A percentile compares a stretch with the other conserved stretches of the same genome.
Evolutionary conservation across 805 yeast species (phyloP).

Genomic region (Kodamaea hsintzibuensis): DNA sequence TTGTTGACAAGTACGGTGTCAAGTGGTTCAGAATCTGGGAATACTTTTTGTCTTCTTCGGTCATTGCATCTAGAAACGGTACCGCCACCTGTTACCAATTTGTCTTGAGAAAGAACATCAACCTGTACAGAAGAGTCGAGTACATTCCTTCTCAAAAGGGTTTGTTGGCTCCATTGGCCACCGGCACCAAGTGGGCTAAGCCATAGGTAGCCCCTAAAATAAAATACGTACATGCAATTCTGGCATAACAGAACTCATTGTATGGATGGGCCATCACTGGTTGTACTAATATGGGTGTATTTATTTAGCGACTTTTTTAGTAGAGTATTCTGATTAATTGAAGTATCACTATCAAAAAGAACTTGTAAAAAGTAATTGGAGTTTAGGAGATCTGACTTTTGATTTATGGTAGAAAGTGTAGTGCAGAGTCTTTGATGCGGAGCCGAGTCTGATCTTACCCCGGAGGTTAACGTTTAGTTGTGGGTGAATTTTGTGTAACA

Average conservation of each 20-base stretch:
- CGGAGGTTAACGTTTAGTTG: too few species aligned
- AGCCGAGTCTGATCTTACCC: too few species aligned
- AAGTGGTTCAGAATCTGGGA: slow-evolving; percentile 96
- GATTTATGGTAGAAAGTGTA: too few species aligned
- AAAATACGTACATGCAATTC: too few species aligned
- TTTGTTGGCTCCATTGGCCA: slow-evolving; percentile 55
- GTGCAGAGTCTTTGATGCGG: too few species aligned
- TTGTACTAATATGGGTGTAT: background rate
- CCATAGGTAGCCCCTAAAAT: background rate
- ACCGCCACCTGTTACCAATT: slow-evolving; percentile 91
- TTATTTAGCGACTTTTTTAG: background rate
- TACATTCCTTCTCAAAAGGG: slow-evolving; percentile 80
- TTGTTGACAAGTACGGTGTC: slow-evolving; percentile 75
- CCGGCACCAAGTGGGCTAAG: slow-evolving; percentile 55
- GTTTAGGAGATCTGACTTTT: too few species aligned
- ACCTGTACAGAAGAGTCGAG: slow-evolving; percentile 79
- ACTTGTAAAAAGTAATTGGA: too few species aligned
- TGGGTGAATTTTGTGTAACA: too few species aligned
- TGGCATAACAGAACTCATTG: too few species aligned
- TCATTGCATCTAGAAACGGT: slow-evolving; percentile 89
- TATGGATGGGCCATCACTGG: background rate
- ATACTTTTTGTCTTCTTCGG: slow-evolving; percentile 79
- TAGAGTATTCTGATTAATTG: background rate
- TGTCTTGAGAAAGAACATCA: slow-evolving; percentile 85
- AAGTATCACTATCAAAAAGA: too few species aligned